phyloP scores from a whole-genome alignment of 345 rosid genomes.

The Gossypium ekmanianum region DNA sequence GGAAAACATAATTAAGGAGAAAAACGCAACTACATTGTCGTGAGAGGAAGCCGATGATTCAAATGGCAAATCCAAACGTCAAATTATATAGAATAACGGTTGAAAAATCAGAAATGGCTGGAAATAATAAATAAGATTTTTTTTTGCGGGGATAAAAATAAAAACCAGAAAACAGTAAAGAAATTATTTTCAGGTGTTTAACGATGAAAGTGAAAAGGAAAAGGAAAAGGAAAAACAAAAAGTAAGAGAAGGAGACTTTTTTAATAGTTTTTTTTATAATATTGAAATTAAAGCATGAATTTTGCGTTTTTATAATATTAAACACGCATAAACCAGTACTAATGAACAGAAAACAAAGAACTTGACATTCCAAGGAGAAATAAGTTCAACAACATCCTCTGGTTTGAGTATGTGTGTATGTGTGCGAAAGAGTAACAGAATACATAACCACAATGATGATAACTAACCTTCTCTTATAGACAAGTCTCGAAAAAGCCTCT shows the following conservation, averaged over 20 bases:
- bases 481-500: conserved; percentile 6
- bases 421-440: too few relatives aligned
- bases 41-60: neutral
- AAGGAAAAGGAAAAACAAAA: neutral
- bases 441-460: neutral
- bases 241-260: neutral
- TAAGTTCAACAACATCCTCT: too few relatives aligned
- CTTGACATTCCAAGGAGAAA: too few relatives aligned
- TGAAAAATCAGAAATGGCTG: neutral
- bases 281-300: neutral
- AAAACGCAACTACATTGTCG: conserved; percentile 36
- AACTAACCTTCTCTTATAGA: neutral
- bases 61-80: neutral
- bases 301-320: neutral
- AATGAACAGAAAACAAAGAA: too few relatives aligned
- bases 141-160: neutral
- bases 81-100: neutral
- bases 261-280: neutral
- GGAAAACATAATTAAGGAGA: conserved; percentile 19
- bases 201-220: too few relatives aligned
- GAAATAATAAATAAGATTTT: neutral
- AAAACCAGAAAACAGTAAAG: neutral
- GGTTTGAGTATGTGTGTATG: too few relatives aligned
- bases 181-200: neutral
- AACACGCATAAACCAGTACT: too few relatives aligned